Percentiles rank a stretch among this genome's conserved stretches.
These are phyloP conservation scores for Hortiboletus campestris DNA, from an alignment of 768 basidiomycete species.

Conservation along the genomic window DNA sequence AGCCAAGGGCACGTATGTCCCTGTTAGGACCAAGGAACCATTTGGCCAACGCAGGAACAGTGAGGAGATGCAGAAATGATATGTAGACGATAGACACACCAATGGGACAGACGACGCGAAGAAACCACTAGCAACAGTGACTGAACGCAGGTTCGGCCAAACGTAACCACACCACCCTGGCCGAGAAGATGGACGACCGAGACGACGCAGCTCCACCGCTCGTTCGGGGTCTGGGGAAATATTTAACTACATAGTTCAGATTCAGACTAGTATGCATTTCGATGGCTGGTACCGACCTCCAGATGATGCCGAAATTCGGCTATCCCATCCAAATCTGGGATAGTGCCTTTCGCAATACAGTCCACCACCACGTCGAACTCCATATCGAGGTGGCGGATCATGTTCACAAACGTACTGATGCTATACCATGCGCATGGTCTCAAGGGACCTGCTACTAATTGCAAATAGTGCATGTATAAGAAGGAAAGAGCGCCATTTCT, in stretches of 20 bases:
- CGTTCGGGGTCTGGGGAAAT: slow-evolving; percentile 5
- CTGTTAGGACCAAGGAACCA: slow-evolving; percentile 11
- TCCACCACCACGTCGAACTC: slow-evolving; percentile 9
- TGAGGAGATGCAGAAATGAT: background rate
- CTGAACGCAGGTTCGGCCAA: slow-evolving; percentile 13
- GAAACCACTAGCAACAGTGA: slow-evolving; percentile 8
- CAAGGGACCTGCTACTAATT: background rate
- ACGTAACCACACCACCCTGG: slow-evolving; percentile 12
- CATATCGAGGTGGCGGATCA: slow-evolving; percentile 8
- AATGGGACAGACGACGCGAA: slow-evolving; percentile 7
- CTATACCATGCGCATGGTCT: slow-evolving; percentile 1
- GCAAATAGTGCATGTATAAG: slow-evolving; percentile 5
- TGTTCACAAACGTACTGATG: slow-evolving; percentile 8
- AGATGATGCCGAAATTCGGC: slow-evolving; percentile 2
- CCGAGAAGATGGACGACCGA: slow-evolving; percentile 13
- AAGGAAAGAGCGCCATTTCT: slow-evolving; percentile 5
- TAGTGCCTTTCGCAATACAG: slow-evolving; percentile 9
- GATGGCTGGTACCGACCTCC: background rate
- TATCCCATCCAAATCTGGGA: slow-evolving; percentile 1
- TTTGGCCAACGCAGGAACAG: slow-evolving; percentile 1
- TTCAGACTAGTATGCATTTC: background rate
- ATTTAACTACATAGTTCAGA: background rate
- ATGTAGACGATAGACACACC: too few relatives aligned
- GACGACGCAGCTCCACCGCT: slow-evolving; percentile 9
- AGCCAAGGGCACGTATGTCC: background rate